These are phyloP conservation scores for Choanephora cucurbitarum DNA, from an alignment of 371 early-diverging fungal genomes.

Conservation along the genomic window DNA sequence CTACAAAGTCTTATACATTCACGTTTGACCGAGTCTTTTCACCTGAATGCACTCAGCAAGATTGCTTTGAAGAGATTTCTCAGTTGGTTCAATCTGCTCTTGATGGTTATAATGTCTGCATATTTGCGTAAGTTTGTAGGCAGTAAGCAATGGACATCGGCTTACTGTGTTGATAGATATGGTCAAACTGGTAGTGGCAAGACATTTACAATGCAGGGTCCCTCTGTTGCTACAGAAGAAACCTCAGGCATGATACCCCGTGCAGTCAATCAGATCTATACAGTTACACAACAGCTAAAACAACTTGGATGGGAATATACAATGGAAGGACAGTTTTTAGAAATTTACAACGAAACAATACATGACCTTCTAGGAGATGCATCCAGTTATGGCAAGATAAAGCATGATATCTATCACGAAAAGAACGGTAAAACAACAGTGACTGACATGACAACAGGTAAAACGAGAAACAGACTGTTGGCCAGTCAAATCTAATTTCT, in stretches of 20 bases:
- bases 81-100: conserved; percentile 94
- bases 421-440: conserved; percentile 76
- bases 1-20: conserved; percentile 68
- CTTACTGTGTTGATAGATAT: conserved; percentile 53
- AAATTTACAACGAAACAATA: conserved; percentile 97
- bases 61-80: conserved; percentile 94
- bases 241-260: conserved; percentile 88
- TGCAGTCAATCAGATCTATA: conserved; percentile 86
- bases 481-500: too few relatives aligned
- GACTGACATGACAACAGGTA: conserved; percentile 72
- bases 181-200: conserved; percentile 99
- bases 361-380: conserved; percentile 78
- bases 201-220: conserved; percentile 76
- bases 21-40: conserved; percentile 86
- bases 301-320: conserved; percentile 88
- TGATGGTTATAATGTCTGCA: conserved; percentile 98
- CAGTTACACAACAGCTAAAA: conserved; percentile 68
- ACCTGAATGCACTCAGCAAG: conserved; percentile 70
- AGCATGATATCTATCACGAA: conserved; percentile 84
- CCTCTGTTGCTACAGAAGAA: conserved; percentile 40
- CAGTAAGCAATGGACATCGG: too few relatives aligned
- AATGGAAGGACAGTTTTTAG: conserved; percentile 87
- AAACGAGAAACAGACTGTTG: background rate
- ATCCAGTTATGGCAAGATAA: conserved; percentile 48
- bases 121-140: conserved; percentile 93